These are phyloP conservation scores for Candida odintsovae DNA, from an alignment of 805 yeast genomes.

Conservation along the genomic window DNA sequence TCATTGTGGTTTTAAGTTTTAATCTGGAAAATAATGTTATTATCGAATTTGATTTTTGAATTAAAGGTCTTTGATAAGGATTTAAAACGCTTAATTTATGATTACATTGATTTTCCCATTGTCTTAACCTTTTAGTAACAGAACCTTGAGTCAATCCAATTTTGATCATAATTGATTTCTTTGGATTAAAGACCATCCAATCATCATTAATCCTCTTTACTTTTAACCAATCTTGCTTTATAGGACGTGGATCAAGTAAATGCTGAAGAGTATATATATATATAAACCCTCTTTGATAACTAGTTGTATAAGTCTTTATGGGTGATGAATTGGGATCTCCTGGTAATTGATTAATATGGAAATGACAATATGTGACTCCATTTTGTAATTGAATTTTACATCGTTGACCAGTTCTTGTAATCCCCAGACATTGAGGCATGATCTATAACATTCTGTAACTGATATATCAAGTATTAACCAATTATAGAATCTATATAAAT, in stretches of 20 bases:
- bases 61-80: slow-evolving; percentile 10
- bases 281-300: slow-evolving; percentile 17
- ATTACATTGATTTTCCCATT: slow-evolving; percentile 23
- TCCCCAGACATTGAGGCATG: slow-evolving; percentile 15
- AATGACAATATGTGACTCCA: slow-evolving; percentile 9
- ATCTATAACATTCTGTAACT: neutral
- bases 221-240: slow-evolving; percentile 18
- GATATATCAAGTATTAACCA: too few species aligned
- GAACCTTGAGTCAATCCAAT: slow-evolving; percentile 21
- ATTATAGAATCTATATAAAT: too few species aligned
- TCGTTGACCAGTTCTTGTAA: slow-evolving; percentile 8
- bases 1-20: neutral
- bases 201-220: slow-evolving; percentile 3
- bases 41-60: slow-evolving; percentile 1
- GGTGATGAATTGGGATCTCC: neutral
- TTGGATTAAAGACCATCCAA: slow-evolving; percentile 17
- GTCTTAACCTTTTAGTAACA: slow-evolving; percentile 14
- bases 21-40: slow-evolving; percentile 4
- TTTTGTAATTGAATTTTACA: slow-evolving; percentile 11
- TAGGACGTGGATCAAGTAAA: slow-evolving; percentile 10
- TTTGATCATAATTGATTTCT: slow-evolving; percentile 17
- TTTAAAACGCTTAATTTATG: slow-evolving; percentile 13
- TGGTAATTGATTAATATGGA: slow-evolving; percentile 10
- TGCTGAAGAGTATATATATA: slow-evolving; percentile 22
- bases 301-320: neutral